Conservation (phyloP, 2,329 filamentous ascomycete genomes). For the Trichoderma asperellum region DNA sequence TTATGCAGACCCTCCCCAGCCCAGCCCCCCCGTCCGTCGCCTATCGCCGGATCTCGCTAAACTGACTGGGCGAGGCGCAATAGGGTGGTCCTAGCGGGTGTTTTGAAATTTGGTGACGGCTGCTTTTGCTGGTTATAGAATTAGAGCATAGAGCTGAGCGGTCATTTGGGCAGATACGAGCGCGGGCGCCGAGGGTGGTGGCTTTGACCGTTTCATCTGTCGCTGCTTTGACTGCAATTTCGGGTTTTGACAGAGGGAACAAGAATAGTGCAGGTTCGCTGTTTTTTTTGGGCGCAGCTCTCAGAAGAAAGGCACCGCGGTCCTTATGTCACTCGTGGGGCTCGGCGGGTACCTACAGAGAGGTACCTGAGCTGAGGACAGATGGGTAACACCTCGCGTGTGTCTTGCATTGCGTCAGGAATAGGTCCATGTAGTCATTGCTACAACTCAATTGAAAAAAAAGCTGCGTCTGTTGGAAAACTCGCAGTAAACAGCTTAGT, state of each 20-base stretch:
- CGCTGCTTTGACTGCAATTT: neutral
- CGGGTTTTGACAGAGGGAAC: neutral
- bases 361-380: neutral
- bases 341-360: neutral
- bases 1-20: neutral
- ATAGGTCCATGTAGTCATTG: too few species aligned
- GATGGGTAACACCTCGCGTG: neutral
- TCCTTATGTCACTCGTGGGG: constrained; percentile 10
- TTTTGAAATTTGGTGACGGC: neutral
- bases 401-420: neutral
- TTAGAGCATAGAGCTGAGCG: constrained; percentile 7
- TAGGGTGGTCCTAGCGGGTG: constrained; percentile 4
- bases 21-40: neutral
- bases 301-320: neutral
- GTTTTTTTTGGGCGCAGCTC: neutral
- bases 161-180: neutral
- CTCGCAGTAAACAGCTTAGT: neutral
- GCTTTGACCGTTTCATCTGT: constrained; percentile 6
- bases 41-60: neutral
- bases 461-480: neutral
- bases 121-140: neutral
- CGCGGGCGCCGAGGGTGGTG: neutral
- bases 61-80: neutral
- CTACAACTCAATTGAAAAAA: neutral
- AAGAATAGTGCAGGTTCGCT: neutral